Evolutionary conservation across 1,284 basidiomycete genomes (phyloP).

Genomic region (Ustilago curta): DNA sequence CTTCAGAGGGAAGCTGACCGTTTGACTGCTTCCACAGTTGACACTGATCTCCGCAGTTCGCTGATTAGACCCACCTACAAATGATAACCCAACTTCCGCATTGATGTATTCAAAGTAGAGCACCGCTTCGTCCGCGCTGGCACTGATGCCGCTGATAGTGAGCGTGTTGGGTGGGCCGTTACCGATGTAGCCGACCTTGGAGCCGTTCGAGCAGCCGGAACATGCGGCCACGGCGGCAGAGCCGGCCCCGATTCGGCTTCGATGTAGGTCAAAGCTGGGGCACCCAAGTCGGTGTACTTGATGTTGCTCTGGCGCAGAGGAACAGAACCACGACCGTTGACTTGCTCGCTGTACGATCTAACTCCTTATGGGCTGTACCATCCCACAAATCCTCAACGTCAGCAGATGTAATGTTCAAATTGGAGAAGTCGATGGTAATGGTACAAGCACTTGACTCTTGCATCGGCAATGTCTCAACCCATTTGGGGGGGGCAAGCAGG

Average conservation of each 20-base stretch:
- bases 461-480: no score
- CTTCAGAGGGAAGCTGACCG: constrained; percentile 43
- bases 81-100: constrained; percentile 39
- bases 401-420: constrained; percentile 35
- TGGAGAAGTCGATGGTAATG: constrained; percentile 41
- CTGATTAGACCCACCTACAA: constrained; percentile 32
- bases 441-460: not conserved
- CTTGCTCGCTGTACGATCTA: constrained; percentile 25
- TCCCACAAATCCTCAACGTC: constrained; percentile 43
- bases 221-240: constrained; percentile 18
- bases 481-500: no score
- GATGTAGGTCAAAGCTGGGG: constrained; percentile 25
- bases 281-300: constrained; percentile 7
- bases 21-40: constrained; percentile 40
- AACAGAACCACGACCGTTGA: constrained; percentile 45
- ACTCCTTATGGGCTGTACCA: constrained; percentile 13
- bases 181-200: constrained; percentile 41
- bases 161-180: constrained; percentile 21
- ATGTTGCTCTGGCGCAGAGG: constrained; percentile 45
- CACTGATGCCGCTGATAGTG: constrained; percentile 29
- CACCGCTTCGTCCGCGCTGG: constrained; percentile 17
- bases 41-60: constrained; percentile 37
- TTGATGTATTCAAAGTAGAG: constrained; percentile 58
- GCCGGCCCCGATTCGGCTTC: constrained; percentile 35
- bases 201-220: constrained; percentile 38